Percentiles rank a stretch among this genome's conserved stretches.
Conservation (phyloP, 2,329 filamentous ascomycete genomes). For the Trichophyton mentagrophytes region DNA sequence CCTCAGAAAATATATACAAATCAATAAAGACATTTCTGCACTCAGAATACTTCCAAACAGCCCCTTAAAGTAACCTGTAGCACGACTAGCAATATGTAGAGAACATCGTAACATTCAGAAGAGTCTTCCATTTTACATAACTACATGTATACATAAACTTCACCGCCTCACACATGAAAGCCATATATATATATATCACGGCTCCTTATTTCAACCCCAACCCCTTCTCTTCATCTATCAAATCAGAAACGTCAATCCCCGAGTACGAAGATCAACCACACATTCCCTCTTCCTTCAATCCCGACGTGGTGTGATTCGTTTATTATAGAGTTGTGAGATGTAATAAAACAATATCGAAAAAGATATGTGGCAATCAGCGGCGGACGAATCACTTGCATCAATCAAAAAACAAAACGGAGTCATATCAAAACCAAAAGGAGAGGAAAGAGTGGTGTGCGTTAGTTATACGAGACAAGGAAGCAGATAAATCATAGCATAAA, state of each 20-base stretch:
- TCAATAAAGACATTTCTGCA: neutral
- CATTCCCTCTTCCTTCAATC: neutral
- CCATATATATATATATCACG: neutral
- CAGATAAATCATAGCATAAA: neutral
- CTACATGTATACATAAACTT: neutral
- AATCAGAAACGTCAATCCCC: neutral
- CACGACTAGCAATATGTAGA: too few species aligned
- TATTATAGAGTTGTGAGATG: constrained; percentile 2
- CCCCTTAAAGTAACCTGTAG: too few species aligned
- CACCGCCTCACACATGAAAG: neutral
- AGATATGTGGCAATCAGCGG: neutral
- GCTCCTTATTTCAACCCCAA: neutral
- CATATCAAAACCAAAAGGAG: neutral
- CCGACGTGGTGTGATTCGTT: neutral
- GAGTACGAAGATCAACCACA: neutral
- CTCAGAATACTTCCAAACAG: neutral
- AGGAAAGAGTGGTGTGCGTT: neutral
- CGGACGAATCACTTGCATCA: neutral
- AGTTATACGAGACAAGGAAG: neutral
- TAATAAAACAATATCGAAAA: constrained; percentile 3
- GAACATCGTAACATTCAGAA: neutral
- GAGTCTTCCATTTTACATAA: neutral
- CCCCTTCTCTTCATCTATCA: neutral
- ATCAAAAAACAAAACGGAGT: neutral
- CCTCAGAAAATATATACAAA: neutral